A percentile compares a stretch with the other conserved stretches of the same genome.
These are phyloP conservation scores for Penicillium sp. DNA, from an alignment of 2,329 filamentous ascomycete genomes.

Conservation along the genomic window DNA sequence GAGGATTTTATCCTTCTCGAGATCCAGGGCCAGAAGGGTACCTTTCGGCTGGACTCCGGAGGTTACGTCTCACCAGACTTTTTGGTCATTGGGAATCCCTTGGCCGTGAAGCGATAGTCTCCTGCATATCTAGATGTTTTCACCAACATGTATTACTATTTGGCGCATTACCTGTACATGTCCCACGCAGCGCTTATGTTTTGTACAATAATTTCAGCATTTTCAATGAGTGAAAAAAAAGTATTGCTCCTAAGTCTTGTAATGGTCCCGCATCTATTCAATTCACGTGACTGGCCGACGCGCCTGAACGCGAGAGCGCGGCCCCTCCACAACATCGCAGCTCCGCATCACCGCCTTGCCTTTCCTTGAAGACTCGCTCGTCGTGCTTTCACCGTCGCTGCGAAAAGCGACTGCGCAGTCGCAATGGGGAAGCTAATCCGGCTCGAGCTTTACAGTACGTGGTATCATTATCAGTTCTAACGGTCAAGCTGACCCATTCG, in stretches of 20 bases:
- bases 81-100: conserved; percentile 38
- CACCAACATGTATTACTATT: conserved; percentile 10
- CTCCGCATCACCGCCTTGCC: conserved; percentile 19
- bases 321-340: conserved; percentile 28
- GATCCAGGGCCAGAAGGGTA: conserved; percentile 40
- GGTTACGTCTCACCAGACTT: conserved; percentile 44
- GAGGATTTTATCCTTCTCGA: conserved; percentile 48
- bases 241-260: neutral
- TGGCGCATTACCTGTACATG: neutral
- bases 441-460: conserved; percentile 88
- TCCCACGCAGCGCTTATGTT: neutral
- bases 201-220: neutral
- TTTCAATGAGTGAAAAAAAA: neutral
- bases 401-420: conserved; percentile 31
- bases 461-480: neutral
- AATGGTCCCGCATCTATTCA: neutral
- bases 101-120: conserved; percentile 20
- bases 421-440: conserved; percentile 96
- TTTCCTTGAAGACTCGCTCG: conserved; percentile 3
- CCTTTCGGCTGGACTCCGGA: conserved; percentile 44
- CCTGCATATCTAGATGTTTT: neutral
- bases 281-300: conserved; percentile 13
- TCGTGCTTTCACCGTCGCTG: conserved; percentile 28
- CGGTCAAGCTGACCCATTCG: conserved; percentile 29
- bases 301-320: conserved; percentile 21